A percentile compares a stretch with the other conserved stretches of the same genome.
Conservation (phyloP, 805 yeast genomes). For the Kluyveromyces siamensis region DNA sequence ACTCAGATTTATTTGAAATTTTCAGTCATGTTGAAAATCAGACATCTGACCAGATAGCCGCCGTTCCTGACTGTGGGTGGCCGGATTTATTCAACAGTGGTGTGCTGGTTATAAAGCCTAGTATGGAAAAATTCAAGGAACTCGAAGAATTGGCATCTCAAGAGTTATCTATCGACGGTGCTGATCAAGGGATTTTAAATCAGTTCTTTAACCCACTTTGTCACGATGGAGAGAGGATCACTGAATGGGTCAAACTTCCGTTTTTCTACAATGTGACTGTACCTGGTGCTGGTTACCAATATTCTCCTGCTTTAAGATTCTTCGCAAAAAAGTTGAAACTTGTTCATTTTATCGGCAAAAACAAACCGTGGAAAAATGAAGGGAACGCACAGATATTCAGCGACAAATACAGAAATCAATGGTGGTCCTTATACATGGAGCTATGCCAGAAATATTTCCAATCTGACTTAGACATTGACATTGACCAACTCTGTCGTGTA, state of each 20-base stretch:
- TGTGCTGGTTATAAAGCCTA: constrained; percentile 53
- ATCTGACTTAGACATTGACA: constrained; percentile 60
- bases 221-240: constrained; percentile 1
- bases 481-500: constrained; percentile 45
- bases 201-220: constrained; percentile 46
- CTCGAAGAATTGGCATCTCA: constrained; percentile 28
- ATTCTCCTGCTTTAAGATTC: constrained; percentile 56
- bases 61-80: constrained; percentile 83
- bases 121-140: constrained; percentile 31
- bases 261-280: constrained; percentile 77
- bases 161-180: constrained; percentile 62
- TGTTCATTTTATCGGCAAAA: constrained; percentile 59
- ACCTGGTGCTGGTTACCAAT: constrained; percentile 58
- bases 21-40: constrained; percentile 17
- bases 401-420: constrained; percentile 4
- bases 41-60: constrained; percentile 28
- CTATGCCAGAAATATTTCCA: constrained; percentile 40
- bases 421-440: constrained; percentile 23
- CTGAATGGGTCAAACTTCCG: constrained; percentile 64
- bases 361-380: constrained; percentile 45
- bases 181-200: constrained; percentile 86
- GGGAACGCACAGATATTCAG: not conserved
- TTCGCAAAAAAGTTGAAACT: constrained; percentile 38
- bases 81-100: constrained; percentile 88
- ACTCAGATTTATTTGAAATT: constrained; percentile 17